These are phyloP conservation scores for Trichoderma oligosporum DNA, from an alignment of 2,329 filamentous ascomycete genomes.

Conservation along the genomic window DNA sequence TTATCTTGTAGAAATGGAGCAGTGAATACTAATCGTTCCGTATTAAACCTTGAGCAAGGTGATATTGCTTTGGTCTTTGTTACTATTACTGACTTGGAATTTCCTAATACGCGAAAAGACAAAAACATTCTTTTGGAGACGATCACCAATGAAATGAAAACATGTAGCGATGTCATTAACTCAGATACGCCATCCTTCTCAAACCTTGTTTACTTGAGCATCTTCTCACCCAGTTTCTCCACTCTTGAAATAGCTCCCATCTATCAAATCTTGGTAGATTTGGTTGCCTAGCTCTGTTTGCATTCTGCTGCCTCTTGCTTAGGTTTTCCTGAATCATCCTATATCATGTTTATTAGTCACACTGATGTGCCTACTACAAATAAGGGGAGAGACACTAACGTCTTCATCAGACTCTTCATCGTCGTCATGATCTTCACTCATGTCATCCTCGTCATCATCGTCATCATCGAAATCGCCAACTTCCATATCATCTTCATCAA, in stretches of 20 bases:
- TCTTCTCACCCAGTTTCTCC: not conserved
- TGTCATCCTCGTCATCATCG: slow-evolving; percentile 84
- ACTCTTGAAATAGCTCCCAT: slow-evolving; percentile 4
- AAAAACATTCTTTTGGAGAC: slow-evolving; percentile 17
- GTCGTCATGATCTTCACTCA: slow-evolving; percentile 80
- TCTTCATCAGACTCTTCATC: slow-evolving; percentile 77
- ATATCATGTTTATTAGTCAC: slow-evolving; percentile 24
- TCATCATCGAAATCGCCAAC: slow-evolving; percentile 84
- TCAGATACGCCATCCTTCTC: slow-evolving; percentile 16
- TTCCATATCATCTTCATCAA: slow-evolving; percentile 77
- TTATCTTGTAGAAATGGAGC: not conserved
- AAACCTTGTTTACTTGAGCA: slow-evolving; percentile 6
- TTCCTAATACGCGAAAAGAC: slow-evolving; percentile 10
- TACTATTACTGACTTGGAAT: slow-evolving; percentile 12
- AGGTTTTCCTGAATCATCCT: slow-evolving; percentile 85
- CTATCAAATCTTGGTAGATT: not conserved
- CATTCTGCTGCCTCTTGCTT: slow-evolving; percentile 94
- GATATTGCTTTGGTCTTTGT: not conserved
- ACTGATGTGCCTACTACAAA: too few species aligned
- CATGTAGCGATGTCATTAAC: slow-evolving; percentile 16
- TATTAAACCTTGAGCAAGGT: slow-evolving; percentile 2
- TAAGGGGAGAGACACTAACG: slow-evolving; percentile 44
- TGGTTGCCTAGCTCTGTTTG: slow-evolving; percentile 73
- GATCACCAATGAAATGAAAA: slow-evolving; percentile 13
- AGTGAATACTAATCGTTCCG: slow-evolving; percentile 1